A percentile compares a stretch with the other conserved stretches of the same genome.
These are phyloP conservation scores for Linnemannia elongata DNA, from an alignment of 192 early-diverging fungal genomes.

Conservation along the genomic window DNA sequence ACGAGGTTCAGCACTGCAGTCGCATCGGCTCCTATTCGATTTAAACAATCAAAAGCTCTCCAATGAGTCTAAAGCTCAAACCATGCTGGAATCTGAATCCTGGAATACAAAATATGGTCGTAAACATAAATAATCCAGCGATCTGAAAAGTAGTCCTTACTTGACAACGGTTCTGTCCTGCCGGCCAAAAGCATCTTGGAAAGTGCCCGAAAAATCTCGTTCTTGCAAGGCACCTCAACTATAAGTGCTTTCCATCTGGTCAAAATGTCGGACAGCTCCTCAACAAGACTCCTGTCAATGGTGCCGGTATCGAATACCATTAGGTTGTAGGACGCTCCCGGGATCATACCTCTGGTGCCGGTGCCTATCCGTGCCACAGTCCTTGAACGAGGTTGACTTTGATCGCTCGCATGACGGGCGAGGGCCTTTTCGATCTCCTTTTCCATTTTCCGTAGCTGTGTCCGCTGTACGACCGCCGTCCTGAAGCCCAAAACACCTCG, in stretches of 20 bases:
- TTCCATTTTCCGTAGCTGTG: conserved; percentile 59
- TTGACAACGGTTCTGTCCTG: conserved; percentile 19
- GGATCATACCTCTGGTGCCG: conserved; percentile 34
- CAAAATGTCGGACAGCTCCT: conserved; percentile 34
- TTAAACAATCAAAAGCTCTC: neutral
- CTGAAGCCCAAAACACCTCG: conserved; percentile 56
- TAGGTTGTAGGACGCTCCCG: conserved; percentile 32
- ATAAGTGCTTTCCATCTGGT: conserved; percentile 23
- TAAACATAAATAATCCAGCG: neutral
- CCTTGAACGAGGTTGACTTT: conserved; percentile 26
- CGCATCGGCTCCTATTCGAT: conserved; percentile 25
- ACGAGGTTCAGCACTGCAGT: conserved; percentile 22
- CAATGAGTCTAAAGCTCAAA: neutral
- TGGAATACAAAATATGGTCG: neutral
- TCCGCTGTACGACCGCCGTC: conserved; percentile 55
- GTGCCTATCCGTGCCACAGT: conserved; percentile 36
- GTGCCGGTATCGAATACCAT: conserved; percentile 24
- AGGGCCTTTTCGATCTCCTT: conserved; percentile 61
- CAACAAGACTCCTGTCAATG: conserved; percentile 25
- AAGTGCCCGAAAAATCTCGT: conserved; percentile 29
- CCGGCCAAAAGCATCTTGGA: conserved; percentile 30
- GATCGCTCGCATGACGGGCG: conserved; percentile 14
- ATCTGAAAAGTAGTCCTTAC: conserved; percentile 11
- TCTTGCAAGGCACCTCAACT: conserved; percentile 41
- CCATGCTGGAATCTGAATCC: neutral